Conservation (phyloP, 2,329 filamentous ascomycete species). For the Sarocladium kiliense region DNA sequence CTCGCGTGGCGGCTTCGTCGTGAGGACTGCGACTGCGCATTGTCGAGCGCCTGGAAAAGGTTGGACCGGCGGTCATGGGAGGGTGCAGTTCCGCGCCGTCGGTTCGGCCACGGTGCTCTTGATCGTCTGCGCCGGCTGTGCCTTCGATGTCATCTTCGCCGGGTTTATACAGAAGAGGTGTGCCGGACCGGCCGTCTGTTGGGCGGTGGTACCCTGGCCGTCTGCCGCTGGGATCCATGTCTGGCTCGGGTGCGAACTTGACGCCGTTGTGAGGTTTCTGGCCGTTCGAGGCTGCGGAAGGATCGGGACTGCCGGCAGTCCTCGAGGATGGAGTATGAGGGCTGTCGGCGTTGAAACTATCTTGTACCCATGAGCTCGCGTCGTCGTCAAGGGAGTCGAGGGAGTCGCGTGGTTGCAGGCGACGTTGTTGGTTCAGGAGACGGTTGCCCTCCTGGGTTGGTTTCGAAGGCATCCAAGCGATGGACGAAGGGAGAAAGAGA, state of each 20-base stretch:
- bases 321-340: conserved; percentile 3
- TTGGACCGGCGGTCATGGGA: conserved; percentile 16
- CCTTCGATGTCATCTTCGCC: conserved; percentile 21
- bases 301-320: conserved; percentile 7
- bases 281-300: background rate
- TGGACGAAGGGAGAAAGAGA: background rate
- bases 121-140: conserved; percentile 14
- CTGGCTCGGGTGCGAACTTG: background rate
- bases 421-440: conserved; percentile 7
- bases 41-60: conserved; percentile 48
- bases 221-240: conserved; percentile 1
- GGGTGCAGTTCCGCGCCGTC: conserved; percentile 19
- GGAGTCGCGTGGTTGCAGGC: background rate
- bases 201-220: conserved; percentile 42
- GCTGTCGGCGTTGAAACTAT: conserved; percentile 3
- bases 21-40: conserved; percentile 77
- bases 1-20: conserved; percentile 24
- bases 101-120: conserved; percentile 21
- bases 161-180: conserved; percentile 34
- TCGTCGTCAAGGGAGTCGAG: background rate
- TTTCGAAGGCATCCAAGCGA: conserved; percentile 8
- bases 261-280: background rate
- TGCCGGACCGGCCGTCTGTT: conserved; percentile 38
- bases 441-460: conserved; percentile 1
- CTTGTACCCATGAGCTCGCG: background rate